Evolutionary conservation across 805 yeast genomes (phyloP), one percentile per base, ranked within the genome.

Genomic region (Schizosaccharomyces japonicus): DNA sequence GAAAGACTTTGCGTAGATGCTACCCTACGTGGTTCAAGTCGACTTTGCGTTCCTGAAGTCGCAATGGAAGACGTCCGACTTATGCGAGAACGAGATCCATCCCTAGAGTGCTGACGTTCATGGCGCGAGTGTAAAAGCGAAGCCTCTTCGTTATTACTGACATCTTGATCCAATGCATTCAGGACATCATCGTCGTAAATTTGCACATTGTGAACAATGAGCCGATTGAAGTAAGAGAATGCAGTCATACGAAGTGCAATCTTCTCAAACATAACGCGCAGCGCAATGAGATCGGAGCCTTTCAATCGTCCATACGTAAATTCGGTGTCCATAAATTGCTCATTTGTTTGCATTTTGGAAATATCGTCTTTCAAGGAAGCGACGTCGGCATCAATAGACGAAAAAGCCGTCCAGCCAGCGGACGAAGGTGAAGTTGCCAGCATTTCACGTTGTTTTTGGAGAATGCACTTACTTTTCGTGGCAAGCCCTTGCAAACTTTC

Each of bases 291-390:
- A 26, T 42, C 46, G 13, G 23, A 8, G 27, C 46, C 46, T 23
- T 29, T 27, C 33, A 42, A 29, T 23, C 46, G 46, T 8, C 46
- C 46, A 36, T 42, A 42, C 15, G 46, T 23, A 15, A 29, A 29
- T 42, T 42, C 46, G n/a, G 23, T 42, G 17, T 42, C 46, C 25
- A 42, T 13, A 17, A 42, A 42, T 7, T 15, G 23, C 21, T 42
- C 46, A 29, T n/a, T 42, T 11, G 46, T 15, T 10, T 17, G 17
- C 33, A 42, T 27, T 17, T 27, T 29, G 8, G 46, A 15, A 15
- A 42, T 17, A 13, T 23, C 11, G n/a, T n/a, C 11, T 42, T 29
- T 36, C n/a, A 36, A 36, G 23, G 17, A n/a, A 19, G 42, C 42
- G 23, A 19, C 10, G 13, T 36, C 42, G 15, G 17, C 23, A 19